Percentiles rank a stretch among this genome's conserved stretches.
These are phyloP conservation scores for Persicaria maculosa DNA, from an alignment of 148 eudicot species.

Conservation along the genomic window DNA sequence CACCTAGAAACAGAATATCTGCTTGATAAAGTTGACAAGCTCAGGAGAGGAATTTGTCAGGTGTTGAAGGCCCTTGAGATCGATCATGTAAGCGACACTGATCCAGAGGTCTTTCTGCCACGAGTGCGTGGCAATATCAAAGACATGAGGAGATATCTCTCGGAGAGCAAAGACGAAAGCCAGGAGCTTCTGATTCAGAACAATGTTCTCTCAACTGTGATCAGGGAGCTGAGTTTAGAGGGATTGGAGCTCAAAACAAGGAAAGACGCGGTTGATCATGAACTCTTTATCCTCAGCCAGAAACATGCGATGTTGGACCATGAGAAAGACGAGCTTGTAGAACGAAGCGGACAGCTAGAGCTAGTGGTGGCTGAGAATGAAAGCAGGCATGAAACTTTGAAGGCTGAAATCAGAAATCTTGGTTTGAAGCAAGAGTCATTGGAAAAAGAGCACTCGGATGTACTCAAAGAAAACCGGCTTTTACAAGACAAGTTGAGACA, in stretches of 20 bases:
- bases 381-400: conserved; percentile 27
- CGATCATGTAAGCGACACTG: conserved; percentile 32
- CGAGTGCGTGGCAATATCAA: conserved; percentile 35
- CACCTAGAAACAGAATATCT: conserved; percentile 79
- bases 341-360: conserved; percentile 42
- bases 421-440: conserved; percentile 26
- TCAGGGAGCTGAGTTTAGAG: conserved; percentile 50
- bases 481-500: conserved; percentile 31
- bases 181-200: conserved; percentile 60
- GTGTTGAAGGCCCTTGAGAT: conserved; percentile 52
- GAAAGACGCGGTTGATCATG: conserved; percentile 40
- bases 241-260: conserved; percentile 40
- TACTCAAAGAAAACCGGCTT: conserved; percentile 28
- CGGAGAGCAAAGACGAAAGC: conserved; percentile 48
- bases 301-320: conserved; percentile 35
- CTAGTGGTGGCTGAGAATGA: conserved; percentile 27
- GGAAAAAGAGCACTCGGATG: conserved; percentile 26
- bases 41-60: conserved; percentile 59
- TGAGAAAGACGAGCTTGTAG: conserved; percentile 43
- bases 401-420: conserved; percentile 32
- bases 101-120: conserved; percentile 43
- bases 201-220: conserved; percentile 52
- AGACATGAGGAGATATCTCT: conserved; percentile 37
- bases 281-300: conserved; percentile 25
- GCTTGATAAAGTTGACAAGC: conserved; percentile 54